Conservation (phyloP, 768 basidiomycete species). For the Postia placenta region DNA sequence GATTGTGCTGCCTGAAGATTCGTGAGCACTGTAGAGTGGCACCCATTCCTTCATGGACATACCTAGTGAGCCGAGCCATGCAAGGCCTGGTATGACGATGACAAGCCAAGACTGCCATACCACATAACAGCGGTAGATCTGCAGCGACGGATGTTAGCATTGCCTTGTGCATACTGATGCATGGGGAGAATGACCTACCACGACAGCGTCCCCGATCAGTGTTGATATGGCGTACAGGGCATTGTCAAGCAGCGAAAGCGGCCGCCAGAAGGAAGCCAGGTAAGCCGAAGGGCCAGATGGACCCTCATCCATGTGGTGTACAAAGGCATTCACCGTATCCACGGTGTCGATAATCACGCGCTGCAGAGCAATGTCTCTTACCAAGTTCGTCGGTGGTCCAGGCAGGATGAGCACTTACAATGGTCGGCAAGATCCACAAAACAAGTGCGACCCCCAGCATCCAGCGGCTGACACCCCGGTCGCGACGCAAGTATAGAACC, state of each 20-base stretch:
- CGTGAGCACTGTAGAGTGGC: too few relatives aligned
- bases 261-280: not conserved
- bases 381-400: not conserved
- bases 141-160: not conserved
- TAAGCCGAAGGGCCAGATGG: not conserved
- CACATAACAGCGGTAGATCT: constrained; percentile 2
- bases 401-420: not conserved
- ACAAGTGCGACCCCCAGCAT: not conserved
- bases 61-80: not conserved
- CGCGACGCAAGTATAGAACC: not conserved
- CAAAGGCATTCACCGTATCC: not conserved
- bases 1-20: not conserved
- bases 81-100: not conserved
- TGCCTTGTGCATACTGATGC: not conserved
- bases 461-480: not conserved
- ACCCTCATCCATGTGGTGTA: not conserved
- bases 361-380: not conserved
- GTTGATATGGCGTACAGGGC: not conserved
- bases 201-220: constrained; percentile 1
- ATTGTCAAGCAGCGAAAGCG: not conserved
- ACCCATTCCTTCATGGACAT: too few relatives aligned
- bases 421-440: not conserved
- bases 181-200: not conserved
- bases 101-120: not conserved
- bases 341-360: not conserved